Evolutionary conservation across 768 basidiomycete genomes (phyloP).

Genomic region (Mycena kentingensis): DNA sequence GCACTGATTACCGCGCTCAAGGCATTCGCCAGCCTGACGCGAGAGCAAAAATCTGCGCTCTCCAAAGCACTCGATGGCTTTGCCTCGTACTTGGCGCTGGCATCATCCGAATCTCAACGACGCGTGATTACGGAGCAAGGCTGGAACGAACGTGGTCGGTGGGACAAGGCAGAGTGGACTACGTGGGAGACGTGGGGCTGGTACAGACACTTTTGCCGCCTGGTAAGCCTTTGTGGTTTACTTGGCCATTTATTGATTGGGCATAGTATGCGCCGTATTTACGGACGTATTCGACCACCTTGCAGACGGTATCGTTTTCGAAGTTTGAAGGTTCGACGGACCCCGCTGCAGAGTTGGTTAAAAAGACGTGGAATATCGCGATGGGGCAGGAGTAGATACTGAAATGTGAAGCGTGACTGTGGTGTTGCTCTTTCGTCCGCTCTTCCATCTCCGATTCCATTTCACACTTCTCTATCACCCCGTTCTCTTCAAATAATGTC

Average conservation of each 20-base stretch:
- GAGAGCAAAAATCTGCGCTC: constrained; percentile 75
- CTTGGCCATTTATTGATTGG: constrained; percentile 2
- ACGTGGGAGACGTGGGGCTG: constrained; percentile 90
- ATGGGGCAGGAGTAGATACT: constrained; percentile 53
- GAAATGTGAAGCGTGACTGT: constrained; percentile 2
- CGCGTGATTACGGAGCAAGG: constrained; percentile 63
- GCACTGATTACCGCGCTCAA: constrained; percentile 72
- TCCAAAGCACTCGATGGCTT: constrained; percentile 78
- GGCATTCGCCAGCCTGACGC: constrained; percentile 70
- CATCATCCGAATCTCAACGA: constrained; percentile 46
- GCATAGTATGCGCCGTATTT: constrained; percentile 80
- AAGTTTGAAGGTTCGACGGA: constrained; percentile 61
- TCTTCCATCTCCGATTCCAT: constrained; percentile 15
- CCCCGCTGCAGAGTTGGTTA: constrained; percentile 58
- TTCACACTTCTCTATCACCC: constrained; percentile 25
- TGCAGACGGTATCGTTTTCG: constrained; percentile 68
- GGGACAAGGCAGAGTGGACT: constrained; percentile 78
- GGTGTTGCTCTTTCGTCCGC: constrained; percentile 13
- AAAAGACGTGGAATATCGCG: constrained; percentile 70
- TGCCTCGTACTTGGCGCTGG: constrained; percentile 58
- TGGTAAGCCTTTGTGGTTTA: constrained; percentile 46
- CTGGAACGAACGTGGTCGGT: constrained; percentile 71
- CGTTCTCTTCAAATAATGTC: constrained; percentile 24
- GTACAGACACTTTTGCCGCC: constrained; percentile 87
- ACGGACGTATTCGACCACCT: constrained; percentile 70